Percentiles rank a stretch among this genome's conserved stretches.
phyloP scores from a whole-genome alignment of 140 eudicot species.

The Ambrosia hybrid region DNA sequence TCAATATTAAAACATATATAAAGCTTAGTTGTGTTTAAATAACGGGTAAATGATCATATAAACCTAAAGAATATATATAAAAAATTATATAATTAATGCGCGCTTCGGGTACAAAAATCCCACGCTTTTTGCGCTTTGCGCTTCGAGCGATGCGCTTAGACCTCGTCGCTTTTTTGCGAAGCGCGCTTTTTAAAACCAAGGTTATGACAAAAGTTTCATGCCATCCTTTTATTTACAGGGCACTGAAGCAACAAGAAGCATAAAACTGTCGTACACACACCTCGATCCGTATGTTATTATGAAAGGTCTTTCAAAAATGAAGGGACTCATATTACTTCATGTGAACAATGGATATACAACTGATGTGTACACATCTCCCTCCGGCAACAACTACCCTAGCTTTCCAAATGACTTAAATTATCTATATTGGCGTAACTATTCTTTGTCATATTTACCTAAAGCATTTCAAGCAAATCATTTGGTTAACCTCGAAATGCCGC shows the following conservation, averaged over 20 bases:
- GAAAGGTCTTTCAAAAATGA: slow-evolving; percentile 22
- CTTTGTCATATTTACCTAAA: neutral
- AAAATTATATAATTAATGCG: no score
- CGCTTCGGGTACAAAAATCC: no score
- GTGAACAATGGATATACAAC: neutral
- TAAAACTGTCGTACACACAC: neutral
- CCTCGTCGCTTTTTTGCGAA: no score
- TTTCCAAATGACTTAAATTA: slow-evolving; percentile 9
- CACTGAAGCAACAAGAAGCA: neutral
- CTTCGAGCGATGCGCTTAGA: no score
- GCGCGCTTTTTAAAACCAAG: no score
- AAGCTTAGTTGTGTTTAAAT: no score
- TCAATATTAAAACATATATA: no score
- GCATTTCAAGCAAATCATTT: neutral
- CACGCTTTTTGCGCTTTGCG: no score
- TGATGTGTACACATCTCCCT: no score
- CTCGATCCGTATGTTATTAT: neutral
- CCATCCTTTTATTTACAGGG: neutral
- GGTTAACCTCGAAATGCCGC: neutral
- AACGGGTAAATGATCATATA: no score
- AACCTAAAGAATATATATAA: no score
- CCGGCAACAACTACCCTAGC: neutral
- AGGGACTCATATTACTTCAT: neutral
- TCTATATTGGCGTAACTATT: neutral
- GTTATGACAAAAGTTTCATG: neutral